Evolutionary conservation across 441 rosid genomes (phyloP), one percentile per base, ranked within the genome.

Genomic region (Rhodomyrtus psidioides): DNA sequence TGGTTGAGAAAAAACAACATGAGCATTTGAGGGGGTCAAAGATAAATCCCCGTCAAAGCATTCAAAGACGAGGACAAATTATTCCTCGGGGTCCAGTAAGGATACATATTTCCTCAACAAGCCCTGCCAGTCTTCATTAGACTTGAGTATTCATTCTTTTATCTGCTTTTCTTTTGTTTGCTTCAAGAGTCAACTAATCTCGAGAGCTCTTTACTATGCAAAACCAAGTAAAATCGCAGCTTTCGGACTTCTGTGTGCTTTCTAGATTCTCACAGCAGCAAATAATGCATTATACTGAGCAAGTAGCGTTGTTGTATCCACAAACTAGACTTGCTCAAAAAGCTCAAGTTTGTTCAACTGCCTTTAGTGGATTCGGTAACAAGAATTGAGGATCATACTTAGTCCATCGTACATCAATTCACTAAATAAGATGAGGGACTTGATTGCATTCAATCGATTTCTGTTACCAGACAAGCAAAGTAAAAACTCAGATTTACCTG

Each of bases 401-500:
- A 10, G 49, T 21, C 79, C 49, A 49, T 39, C n/a, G 12, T 34
- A 2, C 79, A 70, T 70, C 46, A 70, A 70, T 70, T 70, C 79
- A 70, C 49, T 39, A 21, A 8, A 34, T 70, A 39, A 24, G n/a
- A 65, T 10, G 39, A 70, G 15, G n/a, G 39, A 70, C n/a, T 21
- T 70, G 79, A 70, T 70, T 70, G 79, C 79, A 70, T 39, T 70
- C 79, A 9, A 70, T 39, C 4, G 21, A 19, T n/a, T 34, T 17
- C 26, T 34, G 79, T 70, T 19, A 70, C 79, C 79, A 70, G 49
- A 70, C 79, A 70, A 21, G 49, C 49, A 70, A 70, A 70, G 79
- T 70, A 21, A 34, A 65, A 39, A 70, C 79, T 70, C 24, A 6
- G n/a, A 76, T 55, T 55, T 75, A 86, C 88, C 86, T 86, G 88